Evolutionary conservation across 305 asterid genomes (phyloP), one percentile per base, ranked within the genome.

Genomic region (Withania somnifera): DNA sequence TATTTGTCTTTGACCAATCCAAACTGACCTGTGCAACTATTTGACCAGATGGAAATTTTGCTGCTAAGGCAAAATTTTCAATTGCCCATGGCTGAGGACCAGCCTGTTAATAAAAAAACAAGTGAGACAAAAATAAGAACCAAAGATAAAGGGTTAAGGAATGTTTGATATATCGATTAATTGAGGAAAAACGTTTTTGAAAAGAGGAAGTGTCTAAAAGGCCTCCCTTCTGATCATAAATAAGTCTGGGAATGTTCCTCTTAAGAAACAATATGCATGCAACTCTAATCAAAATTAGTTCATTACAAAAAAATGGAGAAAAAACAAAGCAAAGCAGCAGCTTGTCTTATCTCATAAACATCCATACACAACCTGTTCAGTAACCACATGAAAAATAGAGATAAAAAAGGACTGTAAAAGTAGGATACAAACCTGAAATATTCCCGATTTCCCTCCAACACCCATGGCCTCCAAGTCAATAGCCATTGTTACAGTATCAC

Each of bases 381-480:
- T 42, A 28, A 42, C 32, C 78, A 71, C 13, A 71, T 26, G 24
- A 61, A 61, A 61, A 7, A 7, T 22, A 45, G 63, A 47, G 80
- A 50, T 50, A 34, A 52, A 36, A 84, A 67, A 42, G 56, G 67
- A 81, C 58, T 10, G 63, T 53, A 64, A 82, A 17, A 81, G 81
- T 19, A 60, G 82, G 81, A 68, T 67, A 20, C 86, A 85, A 82
- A 96, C 99, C 98, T 96, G 98, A 89, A 96, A 96, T 73, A 96
- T 89, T 83, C 91, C 85, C 67, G 99, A 96, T 85, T 88, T 93
- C 85, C 99, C 98, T 75, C 99, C 99, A 67, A 91, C 86, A 52
- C 99, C 99, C 95, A 94, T 93, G 82, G 99, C 99, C 93, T 96
- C 99, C 92, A 96, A 88, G 88, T 94, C 98, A 84, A 96, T 79